Conservation (phyloP, 257 asterid genomes). For the Solanum sparsipilum region DNA sequence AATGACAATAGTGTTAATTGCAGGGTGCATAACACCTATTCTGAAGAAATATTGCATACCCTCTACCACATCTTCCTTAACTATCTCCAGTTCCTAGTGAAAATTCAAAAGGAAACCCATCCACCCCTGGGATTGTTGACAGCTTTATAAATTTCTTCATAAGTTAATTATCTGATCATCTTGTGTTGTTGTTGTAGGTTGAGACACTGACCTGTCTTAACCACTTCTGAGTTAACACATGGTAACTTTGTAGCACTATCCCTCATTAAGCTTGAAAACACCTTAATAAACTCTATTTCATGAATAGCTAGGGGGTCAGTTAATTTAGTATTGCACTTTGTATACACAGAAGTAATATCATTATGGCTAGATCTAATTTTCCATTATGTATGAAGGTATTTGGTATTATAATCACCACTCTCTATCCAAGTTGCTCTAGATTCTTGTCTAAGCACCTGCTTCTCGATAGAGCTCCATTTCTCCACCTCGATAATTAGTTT, state of each 20-base stretch:
- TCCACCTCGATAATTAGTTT: neutral
- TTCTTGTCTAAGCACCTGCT: neutral
- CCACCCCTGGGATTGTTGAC: neutral
- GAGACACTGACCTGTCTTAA: neutral
- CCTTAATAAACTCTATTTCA: no score
- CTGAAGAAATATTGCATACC: neutral
- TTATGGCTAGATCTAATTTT: neutral
- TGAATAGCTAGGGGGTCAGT: no score
- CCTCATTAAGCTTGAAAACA: no score
- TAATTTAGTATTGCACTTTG: neutral
- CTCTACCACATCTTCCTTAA: neutral
- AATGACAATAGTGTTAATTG: neutral
- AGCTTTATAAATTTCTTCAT: no score
- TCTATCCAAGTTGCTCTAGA: neutral
- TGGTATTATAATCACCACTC: neutral
- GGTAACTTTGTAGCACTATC: neutral
- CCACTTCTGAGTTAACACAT: neutral
- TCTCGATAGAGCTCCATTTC: neutral
- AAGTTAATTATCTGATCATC: neutral
- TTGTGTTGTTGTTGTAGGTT: neutral
- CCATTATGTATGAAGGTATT: neutral
- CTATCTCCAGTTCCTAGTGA: neutral
- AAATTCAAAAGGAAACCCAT: neutral
- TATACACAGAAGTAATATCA: accelerated
- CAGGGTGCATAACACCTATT: neutral